Percentiles rank a stretch among this genome's conserved stretches.
phyloP scores from a whole-genome alignment of 331 rosid genomes.

The Acacia pycnantha region DNA sequence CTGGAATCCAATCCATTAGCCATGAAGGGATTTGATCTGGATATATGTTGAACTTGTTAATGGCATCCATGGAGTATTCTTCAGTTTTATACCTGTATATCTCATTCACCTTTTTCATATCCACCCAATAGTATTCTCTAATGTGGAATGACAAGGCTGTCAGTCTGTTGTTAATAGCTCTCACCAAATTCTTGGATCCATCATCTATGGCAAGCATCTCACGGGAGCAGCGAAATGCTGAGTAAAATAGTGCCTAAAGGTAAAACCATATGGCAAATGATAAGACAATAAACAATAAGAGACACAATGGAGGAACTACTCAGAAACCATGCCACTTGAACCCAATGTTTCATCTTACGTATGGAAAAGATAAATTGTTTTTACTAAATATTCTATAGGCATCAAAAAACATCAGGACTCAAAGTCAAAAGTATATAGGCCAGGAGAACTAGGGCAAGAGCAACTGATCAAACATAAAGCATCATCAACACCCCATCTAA shows the following conservation, averaged over 20 bases:
- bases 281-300: not conserved
- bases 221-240: slow-evolving; percentile 85
- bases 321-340: not conserved
- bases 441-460: not conserved
- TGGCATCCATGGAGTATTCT: slow-evolving; percentile 88
- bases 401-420: not conserved
- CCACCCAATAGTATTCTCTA: slow-evolving; percentile 96
- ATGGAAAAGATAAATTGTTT: not conserved
- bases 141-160: slow-evolving; percentile 90
- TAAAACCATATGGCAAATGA: slow-evolving; percentile 18
- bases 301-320: not conserved
- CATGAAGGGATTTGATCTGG: slow-evolving; percentile 95
- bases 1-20: slow-evolving; percentile 97
- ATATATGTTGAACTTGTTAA: slow-evolving; percentile 92
- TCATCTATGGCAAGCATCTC: slow-evolving; percentile 72
- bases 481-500: not conserved
- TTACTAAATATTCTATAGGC: not conserved
- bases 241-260: slow-evolving; percentile 82
- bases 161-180: slow-evolving; percentile 83
- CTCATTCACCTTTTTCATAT: slow-evolving; percentile 84
- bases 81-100: slow-evolving; percentile 96
- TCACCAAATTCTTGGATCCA: slow-evolving; percentile 61
- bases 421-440: not conserved
- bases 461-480: not conserved
- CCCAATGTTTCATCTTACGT: not conserved